Base-by-base conservation (phyloP, 371 early-diverging fungal species). In the Parasitella parasitica region DNA sequence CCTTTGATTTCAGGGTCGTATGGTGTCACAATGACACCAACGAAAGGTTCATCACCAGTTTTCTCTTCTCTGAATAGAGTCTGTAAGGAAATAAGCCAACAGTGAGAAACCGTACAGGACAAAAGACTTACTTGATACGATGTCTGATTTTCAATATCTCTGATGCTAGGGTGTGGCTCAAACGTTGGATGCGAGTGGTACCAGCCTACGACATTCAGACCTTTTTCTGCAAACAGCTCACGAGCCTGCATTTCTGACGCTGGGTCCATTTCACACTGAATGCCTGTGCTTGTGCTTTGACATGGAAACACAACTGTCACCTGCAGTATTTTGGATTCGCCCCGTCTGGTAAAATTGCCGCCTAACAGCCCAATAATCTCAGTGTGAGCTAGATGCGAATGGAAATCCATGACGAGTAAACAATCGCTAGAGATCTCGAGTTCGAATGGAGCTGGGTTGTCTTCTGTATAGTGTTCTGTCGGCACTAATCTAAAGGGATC, bases 351-450 rank as follows among this genome's bases (percentile, higher is more conserved):
- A 4, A 49, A 49, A n/a, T 49, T 72, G 1, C 94, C 95, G 24
- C 93, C 95, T 6, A 94, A 70, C 9, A 94, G 77, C 4, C 95
- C 95, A 70, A 94, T 94, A 13, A 94, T 88, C 69, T 94, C 95
- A 0, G 93, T 89, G 22, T 86, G 79, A 30, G 90, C 86, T 61
- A 94, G 63, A 70, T 94, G 93, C 16, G 94, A 77, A 69, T 94
- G 95, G 51, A 94, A 86, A 59, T 94, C 95, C 92, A 94, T 93
- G 6, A 91, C 78, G 15, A 52, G 16, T 27, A 43, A 34, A 13
- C 26, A 12, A 27, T 86, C 84, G 4, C 86, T 84, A 0, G 72
- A 57, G 11, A 89, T 81, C 7, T 79, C 76, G 15, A 91, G 86
- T 11, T 72, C 70, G 69, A 90, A 90, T 2, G 89, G 89, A 3